These are phyloP conservation scores for Pythium dissotocum DNA, from an alignment of 352 stramenopile genomes.

Conservation along the genomic window DNA sequence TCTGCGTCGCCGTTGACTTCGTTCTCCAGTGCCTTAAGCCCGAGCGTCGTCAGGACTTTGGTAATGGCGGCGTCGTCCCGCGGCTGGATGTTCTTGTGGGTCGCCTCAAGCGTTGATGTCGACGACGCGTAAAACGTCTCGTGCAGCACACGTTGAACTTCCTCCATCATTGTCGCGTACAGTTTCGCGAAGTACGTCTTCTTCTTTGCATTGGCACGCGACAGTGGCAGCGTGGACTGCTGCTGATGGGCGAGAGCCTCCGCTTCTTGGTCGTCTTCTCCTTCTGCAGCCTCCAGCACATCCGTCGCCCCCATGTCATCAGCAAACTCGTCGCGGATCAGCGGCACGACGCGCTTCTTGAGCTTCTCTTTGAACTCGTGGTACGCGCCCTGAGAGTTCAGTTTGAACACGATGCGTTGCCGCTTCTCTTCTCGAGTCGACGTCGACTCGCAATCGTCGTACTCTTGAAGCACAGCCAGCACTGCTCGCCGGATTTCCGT, in stretches of 20 bases:
- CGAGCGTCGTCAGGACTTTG: constrained; percentile 37
- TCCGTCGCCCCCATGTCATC: constrained; percentile 22
- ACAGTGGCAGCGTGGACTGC: not conserved
- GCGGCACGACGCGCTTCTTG: constrained; percentile 75
- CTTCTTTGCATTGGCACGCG: constrained; percentile 32
- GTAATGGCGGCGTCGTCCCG: constrained; percentile 31
- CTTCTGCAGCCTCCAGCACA: constrained; percentile 6
- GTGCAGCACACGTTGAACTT: constrained; percentile 70
- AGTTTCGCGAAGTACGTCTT: constrained; percentile 64
- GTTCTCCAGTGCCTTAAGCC: constrained; percentile 63
- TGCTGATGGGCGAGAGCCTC: not conserved
- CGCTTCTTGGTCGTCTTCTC: constrained; percentile 5
- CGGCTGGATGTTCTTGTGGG: constrained; percentile 14
- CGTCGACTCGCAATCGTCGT: constrained; percentile 35
- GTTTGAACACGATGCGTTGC: constrained; percentile 70
- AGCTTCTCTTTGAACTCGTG: constrained; percentile 83
- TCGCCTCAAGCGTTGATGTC: constrained; percentile 37
- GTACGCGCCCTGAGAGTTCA: constrained; percentile 79
- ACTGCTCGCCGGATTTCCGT: constrained; percentile 66
- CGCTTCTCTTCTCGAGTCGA: constrained; percentile 59
- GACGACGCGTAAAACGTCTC: constrained; percentile 52
- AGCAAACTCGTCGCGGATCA: constrained; percentile 61
- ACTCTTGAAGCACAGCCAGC: constrained; percentile 60
- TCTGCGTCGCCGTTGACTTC: constrained; percentile 66
- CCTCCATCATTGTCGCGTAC: constrained; percentile 73